Evolutionary conservation across 225 moss, liverwort and hornwort species (phyloP).

Genomic region (Bryum argenteum): DNA sequence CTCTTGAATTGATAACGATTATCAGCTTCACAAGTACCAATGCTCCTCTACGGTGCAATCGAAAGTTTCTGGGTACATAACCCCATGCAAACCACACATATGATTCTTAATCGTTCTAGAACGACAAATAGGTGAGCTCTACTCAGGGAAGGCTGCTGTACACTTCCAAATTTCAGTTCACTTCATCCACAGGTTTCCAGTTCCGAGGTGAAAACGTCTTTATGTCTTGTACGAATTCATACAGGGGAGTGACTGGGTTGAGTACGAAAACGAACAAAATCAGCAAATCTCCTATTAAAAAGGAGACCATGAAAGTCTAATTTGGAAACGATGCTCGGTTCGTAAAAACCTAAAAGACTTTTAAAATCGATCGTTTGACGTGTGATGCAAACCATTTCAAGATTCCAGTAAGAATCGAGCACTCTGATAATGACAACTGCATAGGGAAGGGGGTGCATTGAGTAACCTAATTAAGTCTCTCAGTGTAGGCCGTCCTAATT

Average conservation of each 20-base stretch:
- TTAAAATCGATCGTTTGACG: neutral
- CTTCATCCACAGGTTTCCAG: neutral
- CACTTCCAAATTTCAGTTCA: neutral
- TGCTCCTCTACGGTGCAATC: too few relatives aligned
- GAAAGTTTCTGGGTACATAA: too few relatives aligned
- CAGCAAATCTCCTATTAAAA: neutral
- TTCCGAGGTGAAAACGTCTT: neutral
- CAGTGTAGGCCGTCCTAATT: neutral
- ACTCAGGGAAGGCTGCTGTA: neutral
- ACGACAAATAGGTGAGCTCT: too few relatives aligned
- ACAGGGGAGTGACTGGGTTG: slow-evolving; percentile 7
- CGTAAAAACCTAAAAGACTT: neutral
- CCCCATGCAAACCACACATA: too few relatives aligned
- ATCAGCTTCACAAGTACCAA: too few relatives aligned
- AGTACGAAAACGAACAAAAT: neutral
- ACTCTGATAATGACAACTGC: neutral
- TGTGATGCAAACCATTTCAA: neutral
- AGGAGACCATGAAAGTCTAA: neutral
- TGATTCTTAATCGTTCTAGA: too few relatives aligned
- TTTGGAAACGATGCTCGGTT: neutral
- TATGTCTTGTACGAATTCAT: neutral
- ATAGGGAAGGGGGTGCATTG: neutral
- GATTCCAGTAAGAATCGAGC: neutral
- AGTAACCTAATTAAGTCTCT: neutral
- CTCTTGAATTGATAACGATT: too few relatives aligned